These are phyloP conservation scores for Immersiella caudata DNA, from an alignment of 495 filamentous ascomycete species.

Conservation along the genomic window DNA sequence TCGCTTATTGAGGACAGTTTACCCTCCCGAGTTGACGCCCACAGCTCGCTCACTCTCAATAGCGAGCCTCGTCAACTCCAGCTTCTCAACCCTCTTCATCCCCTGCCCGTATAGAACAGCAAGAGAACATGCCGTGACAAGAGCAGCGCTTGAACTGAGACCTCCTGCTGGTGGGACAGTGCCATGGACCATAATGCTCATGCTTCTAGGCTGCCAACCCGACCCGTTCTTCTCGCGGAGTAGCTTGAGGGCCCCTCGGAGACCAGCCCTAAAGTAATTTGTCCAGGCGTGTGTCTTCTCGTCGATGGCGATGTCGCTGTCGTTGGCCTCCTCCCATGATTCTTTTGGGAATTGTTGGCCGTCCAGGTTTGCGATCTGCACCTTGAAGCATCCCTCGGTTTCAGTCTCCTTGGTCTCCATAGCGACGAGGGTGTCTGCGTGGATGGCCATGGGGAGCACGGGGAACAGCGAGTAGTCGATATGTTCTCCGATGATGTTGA, in stretches of 20 bases:
- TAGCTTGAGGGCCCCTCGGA: conserved; percentile 78
- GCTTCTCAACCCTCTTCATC: conserved; percentile 78
- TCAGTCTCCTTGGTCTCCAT: conserved; percentile 61
- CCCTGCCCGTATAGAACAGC: conserved; percentile 88
- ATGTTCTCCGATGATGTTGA: conserved; percentile 99
- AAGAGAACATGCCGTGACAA: conserved; percentile 87
- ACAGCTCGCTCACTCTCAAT: conserved; percentile 93
- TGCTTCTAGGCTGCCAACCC: conserved; percentile 68
- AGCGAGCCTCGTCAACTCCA: conserved; percentile 82
- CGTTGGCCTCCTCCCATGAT: conserved; percentile 71
- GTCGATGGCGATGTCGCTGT: conserved; percentile 66
- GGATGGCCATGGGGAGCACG: conserved; percentile 93
- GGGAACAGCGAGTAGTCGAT: conserved; percentile 98
- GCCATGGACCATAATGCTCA: conserved; percentile 89
- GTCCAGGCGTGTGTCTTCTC: conserved; percentile 88
- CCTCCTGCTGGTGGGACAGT: conserved; percentile 91
- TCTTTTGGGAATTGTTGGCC: conserved; percentile 72
- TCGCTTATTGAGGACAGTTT: conserved; percentile 35
- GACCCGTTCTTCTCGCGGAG: conserved; percentile 66
- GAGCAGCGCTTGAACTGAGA: conserved; percentile 90
- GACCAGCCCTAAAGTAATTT: conserved; percentile 95
- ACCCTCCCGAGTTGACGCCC: conserved; percentile 95
- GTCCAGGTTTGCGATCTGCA: conserved; percentile 75
- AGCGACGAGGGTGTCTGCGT: conserved; percentile 85
- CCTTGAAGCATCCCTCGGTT: conserved; percentile 41